phyloP scores from a whole-genome alignment of 1,284 basidiomycete genomes.

The Bondarzewia mesenterica region DNA sequence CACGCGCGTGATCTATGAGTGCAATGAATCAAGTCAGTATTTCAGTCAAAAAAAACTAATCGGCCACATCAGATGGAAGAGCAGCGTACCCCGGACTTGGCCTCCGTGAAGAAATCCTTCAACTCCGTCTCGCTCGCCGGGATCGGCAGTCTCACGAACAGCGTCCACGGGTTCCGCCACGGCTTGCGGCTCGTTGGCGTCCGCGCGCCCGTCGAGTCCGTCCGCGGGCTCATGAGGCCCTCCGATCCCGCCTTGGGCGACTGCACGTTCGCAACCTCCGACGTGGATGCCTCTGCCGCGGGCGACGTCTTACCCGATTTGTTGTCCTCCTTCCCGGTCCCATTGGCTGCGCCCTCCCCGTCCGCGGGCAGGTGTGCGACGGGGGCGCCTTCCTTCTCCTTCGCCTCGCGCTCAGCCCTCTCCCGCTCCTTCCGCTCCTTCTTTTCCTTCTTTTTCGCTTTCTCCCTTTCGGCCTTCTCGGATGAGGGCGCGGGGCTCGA shows the following conservation, averaged over 20 bases:
- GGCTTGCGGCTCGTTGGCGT: constrained; percentile 58
- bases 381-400: constrained; percentile 23
- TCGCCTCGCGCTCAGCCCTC: constrained; percentile 26
- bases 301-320: constrained; percentile 12
- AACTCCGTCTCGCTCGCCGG: constrained; percentile 62
- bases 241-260: constrained; percentile 25
- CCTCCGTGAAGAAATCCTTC: constrained; percentile 68
- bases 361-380: constrained; percentile 7
- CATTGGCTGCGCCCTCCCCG: constrained; percentile 1
- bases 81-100: constrained; percentile 48
- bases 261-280: constrained; percentile 19
- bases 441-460: constrained; percentile 48
- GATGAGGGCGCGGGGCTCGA: constrained; percentile 24
- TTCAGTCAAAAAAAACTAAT: constrained; percentile 1
- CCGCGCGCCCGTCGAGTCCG: constrained; percentile 52
- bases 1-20: constrained; percentile 61
- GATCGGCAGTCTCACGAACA: constrained; percentile 69
- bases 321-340: constrained; percentile 15
- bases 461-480: constrained; percentile 50
- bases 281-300: background rate
- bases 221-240: constrained; percentile 38
- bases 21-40: constrained; percentile 2
- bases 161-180: constrained; percentile 73
- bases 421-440: constrained; percentile 40
- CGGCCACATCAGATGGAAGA: constrained; percentile 5